Evolutionary conservation across 495 filamentous ascomycete genomes (phyloP).

Genomic region (Chaetomium fimeti): DNA sequence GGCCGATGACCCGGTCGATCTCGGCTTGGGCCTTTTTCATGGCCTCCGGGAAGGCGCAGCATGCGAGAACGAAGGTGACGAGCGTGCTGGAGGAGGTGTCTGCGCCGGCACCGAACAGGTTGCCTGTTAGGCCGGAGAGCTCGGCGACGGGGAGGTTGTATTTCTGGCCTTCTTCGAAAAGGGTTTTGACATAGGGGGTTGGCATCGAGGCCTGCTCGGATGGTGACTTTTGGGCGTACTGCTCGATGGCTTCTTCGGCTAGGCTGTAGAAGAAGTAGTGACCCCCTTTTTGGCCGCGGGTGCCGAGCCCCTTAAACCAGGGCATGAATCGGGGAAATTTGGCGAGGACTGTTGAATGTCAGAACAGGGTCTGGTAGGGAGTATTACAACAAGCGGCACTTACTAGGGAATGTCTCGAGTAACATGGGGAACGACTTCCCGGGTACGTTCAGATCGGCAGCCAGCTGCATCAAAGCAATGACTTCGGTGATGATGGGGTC

Average conservation of each 20-base stretch:
- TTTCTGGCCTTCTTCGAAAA: slow-evolving; percentile 51
- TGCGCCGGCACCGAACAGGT: slow-evolving; percentile 63
- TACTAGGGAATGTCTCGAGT: slow-evolving; percentile 57
- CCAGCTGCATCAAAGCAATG: slow-evolving; percentile 62
- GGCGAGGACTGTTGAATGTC: slow-evolving; percentile 48
- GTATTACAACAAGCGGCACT: slow-evolving; percentile 13
- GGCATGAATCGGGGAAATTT: slow-evolving; percentile 56
- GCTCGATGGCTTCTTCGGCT: slow-evolving; percentile 53
- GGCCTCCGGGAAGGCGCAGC: slow-evolving; percentile 55
- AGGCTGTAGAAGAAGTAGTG: slow-evolving; percentile 58
- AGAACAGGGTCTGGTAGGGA: not conserved
- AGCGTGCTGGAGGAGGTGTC: slow-evolving; percentile 66
- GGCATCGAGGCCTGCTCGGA: slow-evolving; percentile 47
- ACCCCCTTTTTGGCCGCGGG: slow-evolving; percentile 42
- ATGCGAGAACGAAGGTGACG: slow-evolving; percentile 61
- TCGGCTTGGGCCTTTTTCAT: slow-evolving; percentile 48
- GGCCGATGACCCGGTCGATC: slow-evolving; percentile 58
- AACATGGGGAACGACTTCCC: slow-evolving; percentile 62
- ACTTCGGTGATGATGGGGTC: slow-evolving; percentile 62
- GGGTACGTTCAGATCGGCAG: slow-evolving; percentile 64
- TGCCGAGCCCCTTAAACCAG: slow-evolving; percentile 59
- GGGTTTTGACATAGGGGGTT: slow-evolving; percentile 51
- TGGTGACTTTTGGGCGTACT: slow-evolving; percentile 40
- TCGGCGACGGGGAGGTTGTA: slow-evolving; percentile 54
- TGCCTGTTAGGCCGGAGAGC: slow-evolving; percentile 59